Evolutionary conservation across 73 alveolate genomes (phyloP).

Genomic region (Paramecium caudatum): DNA sequence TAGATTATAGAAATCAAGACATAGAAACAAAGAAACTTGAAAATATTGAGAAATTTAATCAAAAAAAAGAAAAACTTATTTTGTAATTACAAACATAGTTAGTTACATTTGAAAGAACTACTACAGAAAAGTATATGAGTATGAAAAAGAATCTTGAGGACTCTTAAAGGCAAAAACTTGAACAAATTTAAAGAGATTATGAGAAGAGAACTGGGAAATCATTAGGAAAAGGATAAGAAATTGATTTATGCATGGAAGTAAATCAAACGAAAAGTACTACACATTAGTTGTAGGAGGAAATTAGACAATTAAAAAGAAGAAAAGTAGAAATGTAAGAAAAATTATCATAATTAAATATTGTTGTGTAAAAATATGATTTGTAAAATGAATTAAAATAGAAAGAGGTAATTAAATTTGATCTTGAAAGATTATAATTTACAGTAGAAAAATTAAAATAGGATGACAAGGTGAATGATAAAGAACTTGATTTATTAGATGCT

Average conservation of each 20-base stretch:
- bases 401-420: slow-evolving; percentile 31
- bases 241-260: slow-evolving; percentile 46
- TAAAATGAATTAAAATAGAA: slow-evolving; percentile 12
- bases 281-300: slow-evolving; percentile 12
- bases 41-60: not conserved
- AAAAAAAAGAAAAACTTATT: not conserved
- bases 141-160: slow-evolving; percentile 20
- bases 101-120: not conserved
- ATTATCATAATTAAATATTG: not conserved
- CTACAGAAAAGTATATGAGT: not conserved
- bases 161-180: not conserved
- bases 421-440: not conserved
- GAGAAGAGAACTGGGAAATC: slow-evolving; percentile 41
- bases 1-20: not conserved
- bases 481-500: slow-evolving; percentile 3
- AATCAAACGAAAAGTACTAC: not conserved
- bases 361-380: slow-evolving; percentile 35
- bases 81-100: not conserved
- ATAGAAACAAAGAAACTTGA: slow-evolving; percentile 8
- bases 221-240: slow-evolving; percentile 21
- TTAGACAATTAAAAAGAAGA: not conserved
- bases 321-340: not conserved
- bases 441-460: not conserved
- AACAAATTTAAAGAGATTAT: slow-evolving; percentile 21
- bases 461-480: not conserved